A percentile compares a stretch with the other conserved stretches of the same genome.
Evolutionary conservation across 495 filamentous ascomycete species (phyloP).

Genomic region (Astrothelium macrocarpum): DNA sequence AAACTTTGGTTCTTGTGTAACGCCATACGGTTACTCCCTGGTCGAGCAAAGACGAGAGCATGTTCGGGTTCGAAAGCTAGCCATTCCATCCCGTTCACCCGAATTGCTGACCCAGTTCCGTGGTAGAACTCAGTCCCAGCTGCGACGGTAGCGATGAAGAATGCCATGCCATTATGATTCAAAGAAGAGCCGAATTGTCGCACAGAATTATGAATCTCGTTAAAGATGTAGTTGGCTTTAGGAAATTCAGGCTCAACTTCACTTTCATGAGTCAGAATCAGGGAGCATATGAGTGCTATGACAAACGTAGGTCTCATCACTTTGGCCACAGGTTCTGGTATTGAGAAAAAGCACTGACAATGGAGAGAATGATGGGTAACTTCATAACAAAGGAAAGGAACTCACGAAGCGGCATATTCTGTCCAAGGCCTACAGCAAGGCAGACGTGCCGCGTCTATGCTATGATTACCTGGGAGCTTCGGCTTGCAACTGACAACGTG

Average conservation of each 20-base stretch:
- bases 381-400: constrained; percentile 2
- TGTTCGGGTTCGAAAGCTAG: constrained; percentile 64
- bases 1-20: not conserved
- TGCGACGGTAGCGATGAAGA: constrained; percentile 51
- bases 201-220: constrained; percentile 56
- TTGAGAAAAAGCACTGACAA: not conserved
- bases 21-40: constrained; percentile 3
- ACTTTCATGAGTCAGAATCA: not conserved
- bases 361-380: not conserved
- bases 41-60: constrained; percentile 46
- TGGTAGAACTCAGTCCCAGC: constrained; percentile 53
- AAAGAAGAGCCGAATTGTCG: constrained; percentile 61
- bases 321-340: not conserved
- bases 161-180: constrained; percentile 60
- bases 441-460: not conserved
- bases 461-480: not conserved
- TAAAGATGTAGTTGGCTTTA: constrained; percentile 47
- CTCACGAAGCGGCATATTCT: not conserved
- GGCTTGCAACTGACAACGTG: constrained; percentile 1
- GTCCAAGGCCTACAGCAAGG: not conserved
- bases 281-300: not conserved
- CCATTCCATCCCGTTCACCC: constrained; percentile 50
- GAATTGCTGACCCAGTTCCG: constrained; percentile 35
- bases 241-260: not conserved
- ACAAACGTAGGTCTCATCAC: not conserved